A percentile compares a stretch with the other conserved stretches of the same genome.
Evolutionary conservation across 257 asterid genomes (phyloP).

Genomic region (Ilex asprella): DNA sequence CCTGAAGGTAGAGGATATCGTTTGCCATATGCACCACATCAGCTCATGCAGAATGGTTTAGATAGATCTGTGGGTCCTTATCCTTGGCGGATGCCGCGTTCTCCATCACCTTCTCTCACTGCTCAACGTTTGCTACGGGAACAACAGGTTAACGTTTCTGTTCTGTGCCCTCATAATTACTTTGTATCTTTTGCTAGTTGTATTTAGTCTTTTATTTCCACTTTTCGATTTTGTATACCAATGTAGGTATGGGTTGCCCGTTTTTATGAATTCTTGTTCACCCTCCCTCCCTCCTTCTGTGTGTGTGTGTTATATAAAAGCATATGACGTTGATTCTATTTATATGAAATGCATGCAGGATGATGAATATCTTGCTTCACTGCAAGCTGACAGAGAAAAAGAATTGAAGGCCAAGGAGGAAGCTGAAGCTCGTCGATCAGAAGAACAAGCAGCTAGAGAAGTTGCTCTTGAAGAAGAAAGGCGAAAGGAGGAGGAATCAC

Average conservation of each 20-base stretch:
- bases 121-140: constrained; percentile 93
- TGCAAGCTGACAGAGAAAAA: constrained; percentile 97
- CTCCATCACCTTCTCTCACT: constrained; percentile 93
- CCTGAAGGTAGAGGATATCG: constrained; percentile 71
- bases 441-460: constrained; percentile 2
- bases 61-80: constrained; percentile 41
- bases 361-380: constrained; percentile 86
- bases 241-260: too few relatives aligned
- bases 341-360: constrained; percentile 45
- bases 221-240: too few relatives aligned
- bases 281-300: too few relatives aligned
- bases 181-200: too few relatives aligned
- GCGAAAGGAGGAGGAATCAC: constrained; percentile 70
- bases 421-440: constrained; percentile 40
- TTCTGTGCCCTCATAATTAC: too few relatives aligned
- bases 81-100: constrained; percentile 49
- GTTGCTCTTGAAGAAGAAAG: constrained; percentile 76
- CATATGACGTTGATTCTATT: constrained; percentile 7
- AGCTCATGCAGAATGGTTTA: constrained; percentile 51
- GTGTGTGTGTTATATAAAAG: too few relatives aligned
- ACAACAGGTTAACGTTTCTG: constrained; percentile 65
- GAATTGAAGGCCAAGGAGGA: constrained; percentile 94
- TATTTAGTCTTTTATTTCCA: too few relatives aligned
- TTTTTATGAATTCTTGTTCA: too few relatives aligned
- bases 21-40: constrained; percentile 58